These are phyloP conservation scores for Eutrema japonicum DNA, from an alignment of 345 rosid genomes.

Conservation along the genomic window DNA sequence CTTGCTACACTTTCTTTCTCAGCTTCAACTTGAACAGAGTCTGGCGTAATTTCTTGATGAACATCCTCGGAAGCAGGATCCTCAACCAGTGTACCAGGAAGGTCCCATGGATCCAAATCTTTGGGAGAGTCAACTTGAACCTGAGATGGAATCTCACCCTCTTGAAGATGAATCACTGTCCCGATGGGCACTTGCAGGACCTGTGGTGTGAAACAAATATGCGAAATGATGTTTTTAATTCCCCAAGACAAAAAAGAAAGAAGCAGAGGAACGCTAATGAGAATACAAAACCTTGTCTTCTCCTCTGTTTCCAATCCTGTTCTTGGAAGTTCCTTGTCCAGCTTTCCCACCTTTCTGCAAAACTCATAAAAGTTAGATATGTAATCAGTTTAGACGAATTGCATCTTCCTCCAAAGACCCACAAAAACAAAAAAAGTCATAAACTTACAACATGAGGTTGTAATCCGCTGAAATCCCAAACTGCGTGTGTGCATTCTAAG, in stretches of 20 bases:
- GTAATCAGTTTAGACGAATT: neutral
- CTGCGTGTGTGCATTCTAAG: constrained; percentile 72
- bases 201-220: constrained; percentile 40
- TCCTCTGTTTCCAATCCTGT: constrained; percentile 87
- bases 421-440: neutral
- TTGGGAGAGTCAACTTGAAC: constrained; percentile 47
- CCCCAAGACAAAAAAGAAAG: neutral
- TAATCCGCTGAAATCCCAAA: constrained; percentile 93
- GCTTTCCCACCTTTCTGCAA: constrained; percentile 78
- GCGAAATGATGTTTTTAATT: too few relatives aligned
- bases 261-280: constrained; percentile 28
- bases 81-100: constrained; percentile 69
- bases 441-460: constrained; percentile 80
- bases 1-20: constrained; percentile 2
- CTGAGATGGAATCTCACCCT: constrained; percentile 67
- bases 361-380: constrained; percentile 1
- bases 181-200: constrained; percentile 85
- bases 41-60: constrained; percentile 35
- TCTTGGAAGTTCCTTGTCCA: constrained; percentile 81
- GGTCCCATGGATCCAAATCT: constrained; percentile 89
- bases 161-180: constrained; percentile 80
- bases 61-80: constrained; percentile 40
- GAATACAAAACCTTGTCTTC: constrained; percentile 67
- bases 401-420: neutral
- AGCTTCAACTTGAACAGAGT: constrained; percentile 17